Percentiles rank a stretch among this genome's conserved stretches.
Conservation (phyloP, 805 yeast species). For the Wickerhamiella qilinensis region DNA sequence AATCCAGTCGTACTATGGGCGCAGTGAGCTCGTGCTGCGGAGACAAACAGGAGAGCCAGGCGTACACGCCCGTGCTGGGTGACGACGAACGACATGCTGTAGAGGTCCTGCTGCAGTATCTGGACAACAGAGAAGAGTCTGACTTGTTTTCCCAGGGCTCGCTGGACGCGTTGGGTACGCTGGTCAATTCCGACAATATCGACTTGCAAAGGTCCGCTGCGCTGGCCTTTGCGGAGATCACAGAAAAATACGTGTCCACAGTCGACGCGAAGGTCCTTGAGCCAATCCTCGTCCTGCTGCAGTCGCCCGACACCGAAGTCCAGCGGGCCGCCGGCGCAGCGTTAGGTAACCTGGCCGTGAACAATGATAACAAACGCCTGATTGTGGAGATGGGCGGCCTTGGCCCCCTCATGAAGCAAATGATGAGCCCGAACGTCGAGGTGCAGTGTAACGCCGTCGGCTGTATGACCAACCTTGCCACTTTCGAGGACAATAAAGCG, state of each 20-base stretch:
- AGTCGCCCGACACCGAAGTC: constrained; percentile 80
- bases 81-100: constrained; percentile 97
- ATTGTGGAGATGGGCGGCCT: constrained; percentile 98
- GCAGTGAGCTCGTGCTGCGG: constrained; percentile 12
- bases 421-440: constrained; percentile 94
- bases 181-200: constrained; percentile 87
- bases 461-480: constrained; percentile 93
- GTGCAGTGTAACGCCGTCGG: constrained; percentile 99
- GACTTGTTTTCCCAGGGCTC: constrained; percentile 79
- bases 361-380: constrained; percentile 80
- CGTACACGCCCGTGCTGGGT: constrained; percentile 69
- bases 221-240: constrained; percentile 93
- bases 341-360: constrained; percentile 92
- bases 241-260: constrained; percentile 76
- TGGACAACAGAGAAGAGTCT: constrained; percentile 76
- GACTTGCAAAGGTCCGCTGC: constrained; percentile 96
- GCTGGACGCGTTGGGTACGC: constrained; percentile 71
- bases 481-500: constrained; percentile 92
- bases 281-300: constrained; percentile 77
- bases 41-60: constrained; percentile 23
- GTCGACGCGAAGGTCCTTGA: constrained; percentile 85
- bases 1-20: no score
- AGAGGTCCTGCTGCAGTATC: constrained; percentile 68
- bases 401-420: constrained; percentile 89
- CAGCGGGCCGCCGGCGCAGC: constrained; percentile 99